These are phyloP conservation scores for Mollisia scopiformis DNA, from an alignment of 2,329 filamentous ascomycete genomes.

Conservation along the genomic window DNA sequence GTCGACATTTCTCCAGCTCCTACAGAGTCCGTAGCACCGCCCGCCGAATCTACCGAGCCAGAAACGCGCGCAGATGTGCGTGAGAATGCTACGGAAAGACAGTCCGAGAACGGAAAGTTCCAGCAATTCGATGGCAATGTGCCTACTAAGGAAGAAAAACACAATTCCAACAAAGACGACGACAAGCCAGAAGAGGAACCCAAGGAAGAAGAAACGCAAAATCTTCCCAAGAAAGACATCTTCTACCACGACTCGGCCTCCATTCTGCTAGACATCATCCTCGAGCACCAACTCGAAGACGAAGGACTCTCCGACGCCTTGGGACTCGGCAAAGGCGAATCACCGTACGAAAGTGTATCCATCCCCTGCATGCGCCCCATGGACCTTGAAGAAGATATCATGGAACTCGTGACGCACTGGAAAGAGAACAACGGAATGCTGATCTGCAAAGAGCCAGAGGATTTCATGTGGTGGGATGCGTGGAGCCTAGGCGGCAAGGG, in stretches of 20 bases:
- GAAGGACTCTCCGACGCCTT: conserved; percentile 45
- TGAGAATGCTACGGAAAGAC: background rate
- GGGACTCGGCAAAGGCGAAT: conserved; percentile 44
- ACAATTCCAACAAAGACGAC: background rate
- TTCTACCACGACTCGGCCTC: conserved; percentile 45
- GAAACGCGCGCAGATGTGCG: background rate
- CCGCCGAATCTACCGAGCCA: background rate
- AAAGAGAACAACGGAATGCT: conserved; percentile 25
- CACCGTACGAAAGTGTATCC: conserved; percentile 24
- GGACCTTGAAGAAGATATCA: conserved; percentile 21
- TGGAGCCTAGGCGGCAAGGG: conserved; percentile 48
- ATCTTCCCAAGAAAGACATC: conserved; percentile 35
- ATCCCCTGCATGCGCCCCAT: conserved; percentile 25
- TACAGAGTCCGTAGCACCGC: background rate
- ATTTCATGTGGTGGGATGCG: conserved; percentile 55
- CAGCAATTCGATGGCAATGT: background rate
- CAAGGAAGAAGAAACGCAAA: conserved; percentile 2
- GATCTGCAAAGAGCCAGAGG: conserved; percentile 42
- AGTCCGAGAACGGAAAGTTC: background rate
- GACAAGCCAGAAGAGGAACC: background rate
- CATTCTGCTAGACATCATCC: conserved; percentile 48
- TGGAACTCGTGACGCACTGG: conserved; percentile 12
- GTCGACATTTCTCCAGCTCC: background rate
- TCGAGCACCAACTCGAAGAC: conserved; percentile 51
- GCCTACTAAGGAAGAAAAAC: background rate